phyloP scores from a whole-genome alignment of 257 asterid genomes.

The Thymus quinquecostatus region DNA sequence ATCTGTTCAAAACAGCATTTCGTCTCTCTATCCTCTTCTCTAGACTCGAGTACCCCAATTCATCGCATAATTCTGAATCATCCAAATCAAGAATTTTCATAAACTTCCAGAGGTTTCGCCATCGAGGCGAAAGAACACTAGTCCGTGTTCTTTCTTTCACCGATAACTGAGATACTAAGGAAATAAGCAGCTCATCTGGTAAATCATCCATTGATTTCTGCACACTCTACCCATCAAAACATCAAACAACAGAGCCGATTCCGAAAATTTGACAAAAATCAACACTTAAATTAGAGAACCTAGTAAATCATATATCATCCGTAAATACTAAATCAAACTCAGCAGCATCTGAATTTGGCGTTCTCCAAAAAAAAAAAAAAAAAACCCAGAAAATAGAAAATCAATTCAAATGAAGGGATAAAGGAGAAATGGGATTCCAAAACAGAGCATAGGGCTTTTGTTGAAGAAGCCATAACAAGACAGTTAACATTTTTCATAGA shows the following conservation, averaged over 20 bases:
- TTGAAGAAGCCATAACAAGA: no score
- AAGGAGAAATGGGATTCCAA: neutral
- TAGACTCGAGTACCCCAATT: neutral
- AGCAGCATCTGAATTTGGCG: neutral
- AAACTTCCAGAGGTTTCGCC: neutral
- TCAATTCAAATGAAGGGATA: no score
- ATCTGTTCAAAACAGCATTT: neutral
- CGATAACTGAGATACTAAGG: neutral
- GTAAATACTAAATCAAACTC: neutral
- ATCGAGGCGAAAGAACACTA: neutral
- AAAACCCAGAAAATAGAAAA: no score
- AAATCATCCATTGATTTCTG: neutral
- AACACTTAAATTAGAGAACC: neutral
- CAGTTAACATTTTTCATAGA: no score
- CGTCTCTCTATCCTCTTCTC: neutral
- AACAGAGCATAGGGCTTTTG: neutral
- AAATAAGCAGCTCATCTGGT: slow-evolving; percentile 5
- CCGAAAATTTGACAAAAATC: neutral
- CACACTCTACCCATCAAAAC: neutral
- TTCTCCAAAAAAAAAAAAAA: neutral
- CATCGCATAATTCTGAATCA: neutral
- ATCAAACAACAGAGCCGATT: no score
- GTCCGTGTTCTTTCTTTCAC: slow-evolving; percentile 1
- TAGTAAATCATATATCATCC: no score
- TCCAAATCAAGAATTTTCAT: neutral